Evolutionary conservation across 805 yeast genomes (phyloP).

Genomic region (Metschnikowia peoriensis): DNA sequence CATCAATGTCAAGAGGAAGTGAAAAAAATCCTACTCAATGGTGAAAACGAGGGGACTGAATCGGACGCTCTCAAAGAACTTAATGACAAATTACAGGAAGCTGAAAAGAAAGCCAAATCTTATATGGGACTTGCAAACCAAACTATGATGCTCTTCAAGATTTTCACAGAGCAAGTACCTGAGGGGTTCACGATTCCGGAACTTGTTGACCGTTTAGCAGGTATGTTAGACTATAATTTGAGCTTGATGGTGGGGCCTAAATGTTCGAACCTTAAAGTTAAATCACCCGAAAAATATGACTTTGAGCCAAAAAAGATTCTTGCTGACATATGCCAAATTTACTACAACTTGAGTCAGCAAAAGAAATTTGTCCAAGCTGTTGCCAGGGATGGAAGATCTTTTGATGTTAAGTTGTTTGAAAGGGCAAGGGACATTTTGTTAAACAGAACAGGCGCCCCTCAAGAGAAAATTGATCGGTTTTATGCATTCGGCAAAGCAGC

Average conservation of each 20-base stretch:
- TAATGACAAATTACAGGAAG: slow-evolving; percentile 50
- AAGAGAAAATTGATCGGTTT: slow-evolving; percentile 51
- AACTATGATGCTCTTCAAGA: slow-evolving; percentile 71
- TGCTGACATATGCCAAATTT: slow-evolving; percentile 69
- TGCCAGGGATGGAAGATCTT: slow-evolving; percentile 91
- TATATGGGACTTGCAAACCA: slow-evolving; percentile 81
- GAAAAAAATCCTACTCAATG: slow-evolving; percentile 42
- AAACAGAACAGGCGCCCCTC: slow-evolving; percentile 47
- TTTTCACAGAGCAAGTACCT: slow-evolving; percentile 86
- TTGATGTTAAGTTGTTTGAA: slow-evolving; percentile 59
- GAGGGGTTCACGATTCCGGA: slow-evolving; percentile 82
- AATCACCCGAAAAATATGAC: slow-evolving; percentile 74
- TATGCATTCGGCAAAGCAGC: slow-evolving; percentile 63
- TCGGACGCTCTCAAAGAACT: slow-evolving; percentile 62
- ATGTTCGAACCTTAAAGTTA: slow-evolving; percentile 83
- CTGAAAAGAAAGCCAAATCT: slow-evolving; percentile 77
- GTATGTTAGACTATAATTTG: slow-evolving; percentile 91
- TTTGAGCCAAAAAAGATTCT: slow-evolving; percentile 79
- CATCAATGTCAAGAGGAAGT: slow-evolving; percentile 72
- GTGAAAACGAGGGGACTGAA: slow-evolving; percentile 33
- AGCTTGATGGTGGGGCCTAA: slow-evolving; percentile 94
- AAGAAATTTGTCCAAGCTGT: slow-evolving; percentile 72
- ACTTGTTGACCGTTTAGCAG: slow-evolving; percentile 89
- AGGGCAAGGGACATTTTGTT: slow-evolving; percentile 69
- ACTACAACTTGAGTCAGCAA: slow-evolving; percentile 65